Percentiles rank a stretch among this genome's conserved stretches.
Conservation (phyloP, 2,329 filamentous ascomycete genomes). For the Botrytis medusae region DNA sequence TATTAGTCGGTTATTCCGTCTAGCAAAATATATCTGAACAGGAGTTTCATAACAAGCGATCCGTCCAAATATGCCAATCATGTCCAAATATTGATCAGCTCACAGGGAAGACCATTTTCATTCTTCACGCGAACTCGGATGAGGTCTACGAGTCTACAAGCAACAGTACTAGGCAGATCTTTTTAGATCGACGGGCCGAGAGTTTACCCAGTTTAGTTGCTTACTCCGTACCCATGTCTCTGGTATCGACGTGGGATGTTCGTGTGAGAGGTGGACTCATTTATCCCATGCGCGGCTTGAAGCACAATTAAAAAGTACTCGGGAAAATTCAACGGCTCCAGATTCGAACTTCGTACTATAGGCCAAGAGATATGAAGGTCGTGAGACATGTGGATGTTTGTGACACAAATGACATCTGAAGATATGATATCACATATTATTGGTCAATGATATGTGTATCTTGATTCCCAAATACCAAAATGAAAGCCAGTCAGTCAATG, state of each 20-base stretch:
- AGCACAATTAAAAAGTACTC: neutral
- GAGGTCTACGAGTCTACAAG: neutral
- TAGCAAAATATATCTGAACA: neutral
- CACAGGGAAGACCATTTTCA: conserved; percentile 1
- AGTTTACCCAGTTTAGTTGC: neutral
- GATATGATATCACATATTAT: neutral
- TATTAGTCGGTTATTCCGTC: neutral
- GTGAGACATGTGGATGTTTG: conserved; percentile 6
- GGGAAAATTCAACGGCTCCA: conserved; percentile 1
- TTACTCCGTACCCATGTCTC: neutral
- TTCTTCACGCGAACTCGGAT: neutral
- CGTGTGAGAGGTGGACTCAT: conserved; percentile 2
- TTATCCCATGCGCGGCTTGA: conserved; percentile 1
- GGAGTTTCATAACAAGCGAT: neutral
- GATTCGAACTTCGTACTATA: neutral
- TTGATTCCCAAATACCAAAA: neutral
- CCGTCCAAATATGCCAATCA: neutral
- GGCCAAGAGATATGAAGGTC: conserved; percentile 4
- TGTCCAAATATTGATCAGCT: neutral
- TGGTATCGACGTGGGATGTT: conserved; percentile 1
- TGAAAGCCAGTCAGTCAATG: neutral
- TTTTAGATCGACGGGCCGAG: conserved; percentile 14
- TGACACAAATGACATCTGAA: conserved; percentile 4
- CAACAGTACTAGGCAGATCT: conserved; percentile 11
- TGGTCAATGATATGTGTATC: conserved; percentile 6